phyloP scores from a whole-genome alignment of 2,329 filamentous ascomycete species.

The Microcyclospora pomicola region DNA sequence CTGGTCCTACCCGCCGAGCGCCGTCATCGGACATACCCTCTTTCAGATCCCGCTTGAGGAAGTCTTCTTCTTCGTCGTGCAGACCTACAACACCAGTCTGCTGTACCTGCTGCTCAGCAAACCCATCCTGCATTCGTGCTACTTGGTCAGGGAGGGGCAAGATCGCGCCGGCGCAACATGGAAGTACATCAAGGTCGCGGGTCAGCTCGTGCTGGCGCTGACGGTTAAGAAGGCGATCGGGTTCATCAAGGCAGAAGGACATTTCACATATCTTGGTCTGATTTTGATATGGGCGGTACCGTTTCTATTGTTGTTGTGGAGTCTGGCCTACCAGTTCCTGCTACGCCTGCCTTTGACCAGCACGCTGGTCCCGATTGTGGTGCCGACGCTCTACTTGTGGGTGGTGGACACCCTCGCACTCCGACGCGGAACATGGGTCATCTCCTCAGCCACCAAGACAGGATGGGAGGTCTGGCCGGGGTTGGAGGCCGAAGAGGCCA shows the following conservation, averaged over 20 bases:
- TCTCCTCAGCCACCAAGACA: constrained; percentile 53
- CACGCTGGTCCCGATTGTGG: constrained; percentile 44
- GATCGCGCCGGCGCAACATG: constrained; percentile 18
- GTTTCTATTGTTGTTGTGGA: constrained; percentile 51
- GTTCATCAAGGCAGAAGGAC: constrained; percentile 32
- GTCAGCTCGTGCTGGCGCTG: constrained; percentile 37
- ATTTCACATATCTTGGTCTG: constrained; percentile 53
- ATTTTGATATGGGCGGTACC: constrained; percentile 57
- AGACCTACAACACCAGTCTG: constrained; percentile 59
- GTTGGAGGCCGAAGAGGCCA: constrained; percentile 58
- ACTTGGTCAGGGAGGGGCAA: constrained; percentile 32
- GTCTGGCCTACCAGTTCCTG: constrained; percentile 49
- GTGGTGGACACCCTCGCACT: constrained; percentile 56
- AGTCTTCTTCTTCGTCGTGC: constrained; percentile 63
- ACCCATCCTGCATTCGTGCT: constrained; percentile 42
- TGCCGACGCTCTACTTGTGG: constrained; percentile 60
- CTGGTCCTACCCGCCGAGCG: constrained; percentile 57
- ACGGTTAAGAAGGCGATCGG: constrained; percentile 32
- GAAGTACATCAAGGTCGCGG: constrained; percentile 31
- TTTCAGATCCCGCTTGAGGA: constrained; percentile 57
- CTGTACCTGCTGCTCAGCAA: constrained; percentile 56
- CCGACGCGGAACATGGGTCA: constrained; percentile 56
- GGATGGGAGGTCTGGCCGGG: constrained; percentile 48
- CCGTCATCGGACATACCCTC: constrained; percentile 48
- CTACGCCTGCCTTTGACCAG: constrained; percentile 44